These are phyloP conservation scores for Pseudocercospora pini-densiflorae DNA, from an alignment of 2,329 filamentous ascomycete genomes.

Conservation along the genomic window DNA sequence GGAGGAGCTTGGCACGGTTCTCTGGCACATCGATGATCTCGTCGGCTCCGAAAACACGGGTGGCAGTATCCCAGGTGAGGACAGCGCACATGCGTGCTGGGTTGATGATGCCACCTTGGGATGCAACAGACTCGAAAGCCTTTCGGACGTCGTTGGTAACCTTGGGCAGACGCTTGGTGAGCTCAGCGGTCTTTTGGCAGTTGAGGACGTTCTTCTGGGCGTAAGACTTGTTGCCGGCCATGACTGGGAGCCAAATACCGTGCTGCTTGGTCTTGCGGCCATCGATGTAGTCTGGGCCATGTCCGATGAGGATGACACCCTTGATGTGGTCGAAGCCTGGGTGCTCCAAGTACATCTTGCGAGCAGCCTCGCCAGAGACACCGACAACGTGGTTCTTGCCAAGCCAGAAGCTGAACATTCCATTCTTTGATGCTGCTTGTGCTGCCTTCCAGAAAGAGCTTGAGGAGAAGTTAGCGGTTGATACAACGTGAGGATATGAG, in stretches of 20 bases:
- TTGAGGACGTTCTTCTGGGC: slow-evolving; percentile 9
- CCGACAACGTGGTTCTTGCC: slow-evolving; percentile 23
- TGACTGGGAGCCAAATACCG: slow-evolving; percentile 7
- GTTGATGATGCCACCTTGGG: slow-evolving; percentile 8
- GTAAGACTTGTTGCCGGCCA: slow-evolving; percentile 3
- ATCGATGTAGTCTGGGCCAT: slow-evolving; percentile 17
- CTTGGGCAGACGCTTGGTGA: slow-evolving; percentile 4
- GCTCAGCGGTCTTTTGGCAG: slow-evolving; percentile 5
- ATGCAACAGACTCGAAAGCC: slow-evolving; percentile 2
- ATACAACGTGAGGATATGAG: neutral
- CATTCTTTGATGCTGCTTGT: slow-evolving; percentile 14
- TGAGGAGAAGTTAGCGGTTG: neutral
- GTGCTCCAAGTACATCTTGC: slow-evolving; percentile 23
- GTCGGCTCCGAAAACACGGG: slow-evolving; percentile 11
- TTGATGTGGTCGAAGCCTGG: slow-evolving; percentile 16
- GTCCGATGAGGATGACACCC: slow-evolving; percentile 18
- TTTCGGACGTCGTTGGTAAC: slow-evolving; percentile 4
- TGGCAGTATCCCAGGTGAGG: slow-evolving; percentile 7
- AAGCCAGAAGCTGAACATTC: slow-evolving; percentile 25
- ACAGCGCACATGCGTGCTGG: slow-evolving; percentile 12
- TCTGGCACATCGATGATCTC: slow-evolving; percentile 12
- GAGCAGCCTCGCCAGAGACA: slow-evolving; percentile 17
- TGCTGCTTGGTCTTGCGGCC: slow-evolving; percentile 10
- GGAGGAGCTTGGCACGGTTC: neutral
- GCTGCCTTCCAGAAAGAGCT: slow-evolving; percentile 15